Base-by-base conservation (phyloP, 148 eudicot genomes). In the Fagopyrum homotropicum region DNA sequence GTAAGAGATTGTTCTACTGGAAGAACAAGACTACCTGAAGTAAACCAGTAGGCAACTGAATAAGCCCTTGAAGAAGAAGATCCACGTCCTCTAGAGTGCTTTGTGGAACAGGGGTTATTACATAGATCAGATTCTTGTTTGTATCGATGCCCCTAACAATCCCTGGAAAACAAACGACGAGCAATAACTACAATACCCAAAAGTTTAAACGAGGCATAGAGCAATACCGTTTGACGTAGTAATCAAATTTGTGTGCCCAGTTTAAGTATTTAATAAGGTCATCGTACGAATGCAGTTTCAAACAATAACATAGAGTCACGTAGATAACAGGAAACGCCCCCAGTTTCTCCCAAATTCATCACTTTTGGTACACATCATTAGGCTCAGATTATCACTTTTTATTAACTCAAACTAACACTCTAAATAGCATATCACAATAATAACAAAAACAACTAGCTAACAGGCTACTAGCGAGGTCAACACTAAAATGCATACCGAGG, bases 21-120 rank as follows among this genome's bases (percentile, higher is more conserved):
- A 54, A 14, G 59, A 54, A 35, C 26, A 22, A 43, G 45, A 69
- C n/a, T 87, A 89, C 97, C 97, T 93, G 97, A 78, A 89, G 77
- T 79, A 93, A 83, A 77, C 86, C 75, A 80, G 79, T 81, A 56
- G 98, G 98, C 55, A 94, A 82, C 79, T 88, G 87, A 72, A 93
- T 86, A 73, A 81, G 88, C 46, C 98, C 98, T 80, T 90, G 98
- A 26, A 91, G 83, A 26, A 94, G 83, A 77, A 90, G 76, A 84
- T 94, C 90, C 69, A 91, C 96, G 79, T 81, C 80, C 74, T 85
- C 87, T 70, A 93, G 83, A 56, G 71, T 81, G 75, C 80, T 81
- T 63, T 66, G 89, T 30, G 91, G 90, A 81, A 89, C 90, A 68
- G 97, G 97, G 45, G 98, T 91, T 73, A 93, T 87, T 49, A 93